Percentiles rank a stretch among this genome's conserved stretches.
These are phyloP conservation scores for Canavalia gladiata DNA, from an alignment of 306 rosid species.

Conservation along the genomic window DNA sequence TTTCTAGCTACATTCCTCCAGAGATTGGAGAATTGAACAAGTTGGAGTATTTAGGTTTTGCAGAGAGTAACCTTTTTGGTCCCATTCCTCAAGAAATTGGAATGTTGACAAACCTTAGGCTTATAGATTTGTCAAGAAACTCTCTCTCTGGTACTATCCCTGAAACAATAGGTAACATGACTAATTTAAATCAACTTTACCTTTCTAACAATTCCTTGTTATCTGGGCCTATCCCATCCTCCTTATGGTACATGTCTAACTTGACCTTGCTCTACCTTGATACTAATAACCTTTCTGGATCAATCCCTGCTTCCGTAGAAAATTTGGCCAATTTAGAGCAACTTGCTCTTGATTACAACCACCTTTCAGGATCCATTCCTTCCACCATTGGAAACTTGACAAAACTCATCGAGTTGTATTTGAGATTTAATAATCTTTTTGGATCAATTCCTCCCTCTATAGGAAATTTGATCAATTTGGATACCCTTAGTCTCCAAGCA, in stretches of 20 bases:
- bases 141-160: conserved; percentile 40
- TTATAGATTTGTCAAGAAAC: conserved; percentile 34
- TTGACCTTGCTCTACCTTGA: conserved; percentile 7
- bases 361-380: conserved; percentile 47
- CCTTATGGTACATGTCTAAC: conserved; percentile 46
- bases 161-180: conserved; percentile 45
- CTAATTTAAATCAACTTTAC: background rate
- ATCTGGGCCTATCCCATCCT: conserved; percentile 46
- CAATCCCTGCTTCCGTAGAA: conserved; percentile 39
- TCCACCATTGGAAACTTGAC: conserved; percentile 50
- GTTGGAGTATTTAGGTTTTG: background rate
- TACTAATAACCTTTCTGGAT: conserved; percentile 28
- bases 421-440: conserved; percentile 11
- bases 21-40: conserved; percentile 50
- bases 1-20: conserved; percentile 31
- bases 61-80: background rate
- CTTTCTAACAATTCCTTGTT: conserved; percentile 28
- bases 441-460: conserved; percentile 52
- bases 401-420: conserved; percentile 1
- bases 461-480: conserved; percentile 47
- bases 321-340: conserved; percentile 37
- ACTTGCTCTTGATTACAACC: background rate
- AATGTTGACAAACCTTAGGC: conserved; percentile 16
- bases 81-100: conserved; percentile 53
- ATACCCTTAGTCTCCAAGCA: background rate